Base-by-base conservation (phyloP, 2,329 filamentous ascomycete genomes). In the Colletotrichum shisoi region DNA sequence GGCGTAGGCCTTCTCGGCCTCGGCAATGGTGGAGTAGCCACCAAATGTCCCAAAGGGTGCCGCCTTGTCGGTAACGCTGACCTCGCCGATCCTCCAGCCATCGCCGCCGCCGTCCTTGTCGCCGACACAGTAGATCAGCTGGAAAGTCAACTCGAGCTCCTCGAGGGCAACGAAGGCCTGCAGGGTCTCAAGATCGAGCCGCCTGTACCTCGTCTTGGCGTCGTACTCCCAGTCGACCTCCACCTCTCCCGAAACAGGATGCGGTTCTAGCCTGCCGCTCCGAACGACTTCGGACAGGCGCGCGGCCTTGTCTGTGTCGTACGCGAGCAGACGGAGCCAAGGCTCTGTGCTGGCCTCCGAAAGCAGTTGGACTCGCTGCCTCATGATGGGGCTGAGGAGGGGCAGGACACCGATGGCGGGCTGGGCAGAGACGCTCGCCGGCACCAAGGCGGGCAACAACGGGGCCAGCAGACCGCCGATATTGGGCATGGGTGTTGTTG, bases 201-300 rank as follows among this genome's bases (percentile, higher is more conserved):
- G 83, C 67, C 86, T 82, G 78, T 89, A 94, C 60, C 85, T 83
- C 34, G 83, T 82, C 67, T 87, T 82, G 8, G 87, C 84, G 63
- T 92, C 89, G 63, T 82, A 83, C 72, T 87, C 84, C 83, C 85
- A 87, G 75, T 91, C 88, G 21, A 94, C 78, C 78, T 94, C 91
- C 61, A 94, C 86, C 76, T 94, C 91, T 61, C 91, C 91, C 2
- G 90, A 93, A 4, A 90, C 87, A 3, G 92, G 92, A 73, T 95
- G 92, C n/a, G 91, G 90, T 76, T 94, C 90, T 39, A 94, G 81
- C 52, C 84, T 79, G 60, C 91, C 86, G 63, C 84, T 83, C 71
- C 84, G 83, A 39, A 88, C 87, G 15, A 90, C 80, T 65, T 86
- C 81, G n/a, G 84, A 81, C 19, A 94, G 82, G 70, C 82, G 84